phyloP scores from a whole-genome alignment of 2,329 filamentous ascomycete genomes.

The Xylariomycetidae sp. region DNA sequence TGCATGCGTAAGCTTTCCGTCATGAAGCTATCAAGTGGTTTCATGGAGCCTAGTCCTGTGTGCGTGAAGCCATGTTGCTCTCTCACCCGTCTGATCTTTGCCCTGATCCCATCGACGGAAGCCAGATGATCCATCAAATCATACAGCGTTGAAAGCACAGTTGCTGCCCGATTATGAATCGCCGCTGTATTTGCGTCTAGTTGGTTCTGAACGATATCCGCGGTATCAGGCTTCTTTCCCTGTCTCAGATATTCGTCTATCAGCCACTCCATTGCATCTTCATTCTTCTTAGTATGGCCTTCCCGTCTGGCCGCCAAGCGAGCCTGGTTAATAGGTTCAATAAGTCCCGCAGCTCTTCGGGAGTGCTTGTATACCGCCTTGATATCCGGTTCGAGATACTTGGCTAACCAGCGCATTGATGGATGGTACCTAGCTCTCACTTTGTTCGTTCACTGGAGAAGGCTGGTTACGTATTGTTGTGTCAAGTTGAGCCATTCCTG shows the following conservation, averaged over 20 bases:
- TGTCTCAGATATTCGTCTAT: not conserved
- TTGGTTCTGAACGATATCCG: not conserved
- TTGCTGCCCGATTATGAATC: not conserved
- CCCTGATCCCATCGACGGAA: not conserved
- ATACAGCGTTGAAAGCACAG: not conserved
- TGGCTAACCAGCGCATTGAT: not conserved
- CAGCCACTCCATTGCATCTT: slow-evolving; percentile 2
- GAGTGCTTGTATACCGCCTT: not conserved
- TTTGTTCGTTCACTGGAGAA: not conserved
- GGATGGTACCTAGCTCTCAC: slow-evolving; percentile 1
- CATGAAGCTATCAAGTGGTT: not conserved
- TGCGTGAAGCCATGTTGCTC: not conserved
- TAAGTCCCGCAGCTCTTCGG: not conserved
- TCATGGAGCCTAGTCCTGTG: not conserved
- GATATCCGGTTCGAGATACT: slow-evolving; percentile 1
- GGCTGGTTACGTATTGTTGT: not conserved
- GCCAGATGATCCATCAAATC: not conserved
- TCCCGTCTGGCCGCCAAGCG: not conserved
- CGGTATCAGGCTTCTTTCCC: not conserved
- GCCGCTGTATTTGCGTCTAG: not conserved
- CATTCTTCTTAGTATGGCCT: not conserved
- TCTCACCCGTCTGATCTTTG: not conserved
- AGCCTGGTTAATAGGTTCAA: not conserved
- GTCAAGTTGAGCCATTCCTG: not conserved
- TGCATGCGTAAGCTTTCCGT: not conserved